Percentiles rank a stretch among this genome's conserved stretches.
Conservation (phyloP, 805 yeast species). For the Yarrowia sp. region DNA sequence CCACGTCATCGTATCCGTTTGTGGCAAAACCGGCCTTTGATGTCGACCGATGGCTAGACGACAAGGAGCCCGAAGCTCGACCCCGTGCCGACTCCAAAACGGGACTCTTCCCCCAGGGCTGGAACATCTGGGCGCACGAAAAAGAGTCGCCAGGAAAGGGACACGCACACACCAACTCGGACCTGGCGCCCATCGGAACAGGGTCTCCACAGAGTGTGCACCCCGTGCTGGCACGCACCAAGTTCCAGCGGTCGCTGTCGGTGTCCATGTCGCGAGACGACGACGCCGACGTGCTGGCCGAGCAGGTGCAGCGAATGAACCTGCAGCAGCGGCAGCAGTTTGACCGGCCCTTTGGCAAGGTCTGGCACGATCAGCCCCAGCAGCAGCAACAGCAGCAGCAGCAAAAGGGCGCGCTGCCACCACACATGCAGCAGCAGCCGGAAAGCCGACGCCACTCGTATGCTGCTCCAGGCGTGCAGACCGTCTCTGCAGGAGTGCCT, state of each 20-base stretch:
- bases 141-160: slow-evolving; percentile 15
- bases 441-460: slow-evolving; percentile 34
- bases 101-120: slow-evolving; percentile 22
- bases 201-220: slow-evolving; percentile 22
- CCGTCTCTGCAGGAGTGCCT: slow-evolving; percentile 14
- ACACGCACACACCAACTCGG: slow-evolving; percentile 15
- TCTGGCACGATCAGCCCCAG: slow-evolving; percentile 22
- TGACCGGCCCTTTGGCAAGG: slow-evolving; percentile 12
- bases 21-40: slow-evolving; percentile 23
- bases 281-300: slow-evolving; percentile 13
- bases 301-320: slow-evolving; percentile 18
- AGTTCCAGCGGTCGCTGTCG: slow-evolving; percentile 23
- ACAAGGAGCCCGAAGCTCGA: background rate
- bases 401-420: slow-evolving; percentile 15
- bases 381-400: slow-evolving; percentile 25
- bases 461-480: slow-evolving; percentile 28
- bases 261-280: slow-evolving; percentile 21
- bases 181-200: slow-evolving; percentile 18
- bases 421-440: slow-evolving; percentile 28
- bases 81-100: slow-evolving; percentile 19
- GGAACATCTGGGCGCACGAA: slow-evolving; percentile 26
- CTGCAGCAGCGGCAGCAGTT: slow-evolving; percentile 16
- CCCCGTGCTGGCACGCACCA: slow-evolving; percentile 14
- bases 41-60: slow-evolving; percentile 22
- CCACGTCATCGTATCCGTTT: slow-evolving; percentile 24